A percentile compares a stretch with the other conserved stretches of the same genome.
Conservation (phyloP, 768 basidiomycete genomes). For the Serendipita sp. region DNA sequence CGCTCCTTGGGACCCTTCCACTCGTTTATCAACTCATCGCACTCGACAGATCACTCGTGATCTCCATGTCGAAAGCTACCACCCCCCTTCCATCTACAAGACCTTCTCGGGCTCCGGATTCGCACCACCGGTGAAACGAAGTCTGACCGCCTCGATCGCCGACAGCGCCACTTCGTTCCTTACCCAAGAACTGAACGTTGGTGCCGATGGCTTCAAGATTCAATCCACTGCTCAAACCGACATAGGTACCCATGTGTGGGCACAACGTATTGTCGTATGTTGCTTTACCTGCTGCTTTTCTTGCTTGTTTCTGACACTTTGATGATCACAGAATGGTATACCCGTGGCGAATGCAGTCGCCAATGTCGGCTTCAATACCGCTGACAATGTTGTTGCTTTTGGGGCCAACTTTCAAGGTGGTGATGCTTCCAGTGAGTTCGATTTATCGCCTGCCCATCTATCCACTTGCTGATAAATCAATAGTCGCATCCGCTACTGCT, state of each 20-base stretch:
- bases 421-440: conserved; percentile 27
- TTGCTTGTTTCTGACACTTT: background rate
- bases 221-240: conserved; percentile 2
- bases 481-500: conserved; percentile 17
- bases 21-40: background rate
- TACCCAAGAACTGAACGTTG: conserved; percentile 7
- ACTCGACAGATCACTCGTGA: background rate
- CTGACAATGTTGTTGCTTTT: conserved; percentile 10
- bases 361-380: conserved; percentile 4
- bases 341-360: conserved; percentile 8
- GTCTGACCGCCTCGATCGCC: background rate
- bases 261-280: conserved; percentile 10
- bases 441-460: background rate
- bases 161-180: conserved; percentile 9
- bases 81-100: background rate
- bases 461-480: background rate
- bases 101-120: background rate
- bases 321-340: conserved; percentile 6
- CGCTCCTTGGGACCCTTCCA: background rate
- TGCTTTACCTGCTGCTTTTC: background rate
- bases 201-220: conserved; percentile 1
- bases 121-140: conserved; percentile 1
- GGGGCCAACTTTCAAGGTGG: conserved; percentile 8
- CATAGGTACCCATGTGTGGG: conserved; percentile 9
- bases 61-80: background rate